A percentile compares a stretch with the other conserved stretches of the same genome.
These are phyloP conservation scores for Sporisorium graminicola DNA, from an alignment of 1,284 basidiomycete genomes.

Conservation along the genomic window DNA sequence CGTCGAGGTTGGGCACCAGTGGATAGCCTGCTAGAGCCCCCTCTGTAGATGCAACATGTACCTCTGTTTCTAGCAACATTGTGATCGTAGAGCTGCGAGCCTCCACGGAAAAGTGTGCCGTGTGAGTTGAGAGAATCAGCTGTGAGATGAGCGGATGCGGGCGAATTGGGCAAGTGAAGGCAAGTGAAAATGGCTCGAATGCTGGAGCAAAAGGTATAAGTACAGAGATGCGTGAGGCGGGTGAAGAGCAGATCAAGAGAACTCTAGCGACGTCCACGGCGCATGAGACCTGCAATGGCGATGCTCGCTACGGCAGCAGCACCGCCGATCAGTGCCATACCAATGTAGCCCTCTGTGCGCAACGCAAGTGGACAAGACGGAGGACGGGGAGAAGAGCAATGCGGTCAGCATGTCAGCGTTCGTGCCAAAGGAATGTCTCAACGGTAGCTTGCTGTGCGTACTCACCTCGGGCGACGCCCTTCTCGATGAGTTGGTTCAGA, in stretches of 20 bases:
- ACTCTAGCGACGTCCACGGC: constrained; percentile 43
- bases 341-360: constrained; percentile 84
- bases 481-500: constrained; percentile 85
- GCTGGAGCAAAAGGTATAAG: constrained; percentile 12
- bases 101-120: not conserved
- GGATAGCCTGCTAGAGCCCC: not conserved
- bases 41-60: not conserved
- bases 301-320: constrained; percentile 87
- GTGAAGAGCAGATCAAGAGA: not conserved
- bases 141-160: not conserved
- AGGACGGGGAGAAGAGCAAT: not conserved
- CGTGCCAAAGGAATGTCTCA: not conserved
- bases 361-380: not conserved
- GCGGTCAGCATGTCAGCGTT: not conserved
- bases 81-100: not conserved
- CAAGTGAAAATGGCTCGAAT: not conserved
- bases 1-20: not conserved
- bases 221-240: constrained; percentile 12
- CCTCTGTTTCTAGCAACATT: not conserved
- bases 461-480: constrained; percentile 85
- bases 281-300: constrained; percentile 79
- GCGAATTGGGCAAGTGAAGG: too few species aligned
- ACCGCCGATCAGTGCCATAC: constrained; percentile 93
- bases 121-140: not conserved
- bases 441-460: constrained; percentile 11